phyloP scores from a whole-genome alignment of 306 rosid species.

The Lathyrus aphaca region DNA sequence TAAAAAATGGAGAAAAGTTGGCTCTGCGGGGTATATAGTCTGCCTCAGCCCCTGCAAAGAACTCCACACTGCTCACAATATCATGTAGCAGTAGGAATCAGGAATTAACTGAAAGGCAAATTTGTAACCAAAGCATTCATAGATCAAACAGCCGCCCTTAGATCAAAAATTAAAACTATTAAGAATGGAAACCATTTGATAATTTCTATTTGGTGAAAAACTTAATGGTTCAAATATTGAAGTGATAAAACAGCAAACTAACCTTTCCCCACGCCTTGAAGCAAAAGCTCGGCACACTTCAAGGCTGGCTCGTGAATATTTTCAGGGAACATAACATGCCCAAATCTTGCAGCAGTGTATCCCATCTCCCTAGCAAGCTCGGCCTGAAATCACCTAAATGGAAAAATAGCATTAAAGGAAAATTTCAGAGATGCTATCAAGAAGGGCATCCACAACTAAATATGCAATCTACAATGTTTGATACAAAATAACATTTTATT shows the following conservation, averaged over 20 bases:
- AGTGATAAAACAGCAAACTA: conserved; percentile 17
- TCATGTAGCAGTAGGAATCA: conserved; percentile 21
- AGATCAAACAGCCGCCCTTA: conserved; percentile 27
- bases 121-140: conserved; percentile 27
- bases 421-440: conserved; percentile 48
- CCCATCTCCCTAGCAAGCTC: conserved; percentile 97
- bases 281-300: conserved; percentile 89
- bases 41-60: conserved; percentile 2
- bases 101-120: conserved; percentile 27
- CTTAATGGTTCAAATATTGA: conserved; percentile 20
- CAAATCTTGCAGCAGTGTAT: conserved; percentile 90
- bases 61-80: conserved; percentile 24
- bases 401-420: conserved; percentile 53
- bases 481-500: conserved; percentile 6
- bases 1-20: background rate
- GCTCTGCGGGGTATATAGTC: background rate
- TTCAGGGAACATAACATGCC: conserved; percentile 99
- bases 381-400: conserved; percentile 88
- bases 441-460: conserved; percentile 28
- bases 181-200: conserved; percentile 22
- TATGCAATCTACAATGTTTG: conserved; percentile 26
- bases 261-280: conserved; percentile 93
- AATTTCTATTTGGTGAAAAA: conserved; percentile 1
- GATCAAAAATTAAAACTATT: conserved; percentile 22
- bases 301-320: conserved; percentile 92